Evolutionary conservation across 179 eudicot genomes (phyloP), one percentile per base, ranked within the genome.

Genomic region (Drosera spatulata): DNA sequence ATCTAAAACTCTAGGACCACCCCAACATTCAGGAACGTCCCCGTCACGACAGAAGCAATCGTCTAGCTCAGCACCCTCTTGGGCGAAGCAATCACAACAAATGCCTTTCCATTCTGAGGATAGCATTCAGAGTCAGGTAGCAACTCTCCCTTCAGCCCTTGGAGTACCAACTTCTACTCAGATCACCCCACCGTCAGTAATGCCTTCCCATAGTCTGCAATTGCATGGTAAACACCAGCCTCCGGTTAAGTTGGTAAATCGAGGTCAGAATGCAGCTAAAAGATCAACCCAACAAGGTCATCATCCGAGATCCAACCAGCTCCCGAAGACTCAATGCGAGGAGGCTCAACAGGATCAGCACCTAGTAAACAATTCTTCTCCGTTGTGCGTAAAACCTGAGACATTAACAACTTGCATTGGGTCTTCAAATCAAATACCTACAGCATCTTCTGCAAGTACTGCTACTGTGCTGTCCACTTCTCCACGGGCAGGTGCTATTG

Each of bases 221-320:
- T 64, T 53, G 61, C 74, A 74, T 60, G 76, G 69, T 46, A 54
- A 72, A 55, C 66, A 64, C 65, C 82, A 77, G 63, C 77, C 75
- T 43, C 65, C 75, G 12, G 74, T 64, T 12, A 91, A 82, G 76
- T 41, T 68, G 56, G 69, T 48, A 42, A 82, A 59, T 69, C 84
- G 73, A 71, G 68, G 66, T 77, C 84, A 67, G 49, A 55, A 75
- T 44, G 43, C 71, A 61, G 64, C 57, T 71, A 91, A 82, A 51
- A 81, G 81, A 70, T 67, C 76, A 65, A 59, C 57, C 64, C 82
- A 80, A 57, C 85, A 71, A 63, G 78, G 78, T 63, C 72, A 73
- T 45, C 84, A 62, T 53, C 59, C 69, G 63, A 75, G 68, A 47
- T 70, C 82, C 64, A 87, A 79, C 53, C 68, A 60, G n/a, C 44